phyloP scores from a whole-genome alignment of 2,329 filamentous ascomycete species.

The Penicillium olsonii region DNA sequence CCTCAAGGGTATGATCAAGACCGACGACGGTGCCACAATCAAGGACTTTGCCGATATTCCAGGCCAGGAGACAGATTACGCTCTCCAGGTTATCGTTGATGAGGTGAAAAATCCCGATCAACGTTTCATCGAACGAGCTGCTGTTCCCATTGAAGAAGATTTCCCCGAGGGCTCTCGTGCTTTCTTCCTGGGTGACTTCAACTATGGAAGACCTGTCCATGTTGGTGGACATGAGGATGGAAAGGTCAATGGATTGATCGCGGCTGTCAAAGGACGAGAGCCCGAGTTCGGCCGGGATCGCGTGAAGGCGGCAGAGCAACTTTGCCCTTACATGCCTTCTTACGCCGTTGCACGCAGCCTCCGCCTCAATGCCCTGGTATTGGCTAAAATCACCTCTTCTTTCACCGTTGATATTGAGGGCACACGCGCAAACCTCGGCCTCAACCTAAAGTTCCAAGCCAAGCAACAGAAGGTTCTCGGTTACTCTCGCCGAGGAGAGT shows the following conservation, averaged over 20 bases:
- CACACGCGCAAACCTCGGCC: conserved; percentile 81
- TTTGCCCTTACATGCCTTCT: conserved; percentile 78
- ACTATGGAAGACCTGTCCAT: conserved; percentile 87
- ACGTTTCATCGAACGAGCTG: conserved; percentile 86
- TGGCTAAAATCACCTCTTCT: conserved; percentile 95
- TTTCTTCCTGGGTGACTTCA: conserved; percentile 93
- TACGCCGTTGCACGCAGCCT: conserved; percentile 85
- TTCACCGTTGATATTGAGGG: conserved; percentile 84
- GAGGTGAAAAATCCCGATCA: conserved; percentile 87
- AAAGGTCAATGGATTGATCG: conserved; percentile 78
- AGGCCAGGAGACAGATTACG: conserved; percentile 84
- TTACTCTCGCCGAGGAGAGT: conserved; percentile 82
- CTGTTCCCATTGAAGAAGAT: conserved; percentile 87
- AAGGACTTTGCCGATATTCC: conserved; percentile 90
- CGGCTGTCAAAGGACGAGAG: conserved; percentile 70
- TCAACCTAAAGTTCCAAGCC: conserved; percentile 96
- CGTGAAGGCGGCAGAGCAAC: conserved; percentile 68
- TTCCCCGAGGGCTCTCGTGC: conserved; percentile 80
- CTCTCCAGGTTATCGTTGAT: conserved; percentile 88
- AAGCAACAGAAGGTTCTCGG: conserved; percentile 95
- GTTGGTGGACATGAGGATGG: conserved; percentile 72
- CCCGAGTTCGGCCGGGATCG: conserved; percentile 77
- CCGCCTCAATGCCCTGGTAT: conserved; percentile 76
- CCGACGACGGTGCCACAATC: conserved; percentile 82
- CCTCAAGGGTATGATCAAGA: conserved; percentile 87